Evolutionary conservation across 495 filamentous ascomycete genomes (phyloP).

Genomic region (Aspergillus haitiensis): DNA sequence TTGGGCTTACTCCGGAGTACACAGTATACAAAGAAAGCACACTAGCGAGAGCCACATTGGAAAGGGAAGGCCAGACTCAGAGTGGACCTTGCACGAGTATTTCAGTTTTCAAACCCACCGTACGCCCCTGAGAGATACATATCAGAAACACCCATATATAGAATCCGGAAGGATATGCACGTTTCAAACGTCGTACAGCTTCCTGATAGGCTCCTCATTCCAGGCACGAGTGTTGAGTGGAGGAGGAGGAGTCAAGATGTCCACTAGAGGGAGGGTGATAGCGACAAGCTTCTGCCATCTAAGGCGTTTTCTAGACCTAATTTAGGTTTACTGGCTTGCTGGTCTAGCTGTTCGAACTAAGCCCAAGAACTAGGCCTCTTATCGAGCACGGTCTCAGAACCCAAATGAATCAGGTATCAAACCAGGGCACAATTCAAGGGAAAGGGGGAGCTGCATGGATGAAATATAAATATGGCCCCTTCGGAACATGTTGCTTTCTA

Average conservation of each 20-base stretch:
- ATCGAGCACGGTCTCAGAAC: slow-evolving; percentile 3
- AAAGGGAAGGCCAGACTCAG: neutral
- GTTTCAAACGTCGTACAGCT: neutral
- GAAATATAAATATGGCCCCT: slow-evolving; percentile 8
- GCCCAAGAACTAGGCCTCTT: slow-evolving; percentile 3
- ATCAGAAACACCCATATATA: too few species aligned
- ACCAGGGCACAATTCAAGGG: neutral
- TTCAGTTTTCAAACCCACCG: neutral
- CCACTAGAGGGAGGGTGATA: neutral
- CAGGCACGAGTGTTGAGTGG: slow-evolving; percentile 13
- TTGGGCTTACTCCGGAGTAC: neutral
- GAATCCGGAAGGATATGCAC: neutral
- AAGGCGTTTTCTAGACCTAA: slow-evolving; percentile 3
- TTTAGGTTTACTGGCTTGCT: slow-evolving; percentile 1
- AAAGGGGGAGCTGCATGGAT: neutral
- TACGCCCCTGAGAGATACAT: neutral
- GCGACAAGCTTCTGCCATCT: slow-evolving; percentile 9
- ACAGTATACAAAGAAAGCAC: neutral
- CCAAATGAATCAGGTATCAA: neutral
- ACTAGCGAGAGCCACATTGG: slow-evolving; percentile 20
- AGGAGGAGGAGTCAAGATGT: neutral
- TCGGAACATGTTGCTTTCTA: neutral
- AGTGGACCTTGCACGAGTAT: neutral
- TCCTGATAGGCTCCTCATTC: slow-evolving; percentile 8
- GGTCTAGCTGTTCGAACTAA: slow-evolving; percentile 4